Evolutionary conservation across 805 yeast species (phyloP), one percentile per base, ranked within the genome.

Genomic region (Candida parachauliodes): DNA sequence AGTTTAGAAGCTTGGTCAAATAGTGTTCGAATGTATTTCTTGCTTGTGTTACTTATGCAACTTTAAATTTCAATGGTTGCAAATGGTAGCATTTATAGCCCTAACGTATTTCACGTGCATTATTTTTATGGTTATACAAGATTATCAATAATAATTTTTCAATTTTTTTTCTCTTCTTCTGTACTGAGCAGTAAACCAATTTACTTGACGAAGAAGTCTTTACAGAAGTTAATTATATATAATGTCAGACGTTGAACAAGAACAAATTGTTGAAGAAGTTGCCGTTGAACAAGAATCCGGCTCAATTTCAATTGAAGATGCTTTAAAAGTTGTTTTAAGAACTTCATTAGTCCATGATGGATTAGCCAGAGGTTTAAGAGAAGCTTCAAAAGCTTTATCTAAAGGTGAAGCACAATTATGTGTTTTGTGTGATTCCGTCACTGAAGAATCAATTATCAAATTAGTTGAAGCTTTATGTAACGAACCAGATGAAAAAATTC

Each of bases 331-430:
- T 67, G 98, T 93, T 68, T 83, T 93, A 70, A 89, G 95, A 83
- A 88, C 93, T 72, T 82, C 99, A 59, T 82, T 93, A 70, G 86
- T 91, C 66, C 95, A 88, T 80, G 97, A 91, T 72, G 98, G 99
- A 77, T 87, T 93, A 75, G 98, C 98, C 72, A 91, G 99, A 81
- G 99, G 99, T 83, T 83, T 93, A 73, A 93, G 98, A 83, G 98
- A 93, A 81, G 94, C 98, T 57, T 87, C 97, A 67, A 93, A 93
- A 86, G 98, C 97, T 73, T 81, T 93, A 59, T 80, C 96, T 65
- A 80, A 88, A 74, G 88, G 96, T 72, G 94, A 89, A 76, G 99
- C 97, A 59, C 95, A 91, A 77, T 79, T 93, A 70, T 84, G 89
- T 77, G 96, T 93, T 67, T 79, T 93, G 61, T 88, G 95, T 75